These are phyloP conservation scores for Fusarium illudens DNA, from an alignment of 2,329 filamentous ascomycete genomes.

Conservation along the genomic window DNA sequence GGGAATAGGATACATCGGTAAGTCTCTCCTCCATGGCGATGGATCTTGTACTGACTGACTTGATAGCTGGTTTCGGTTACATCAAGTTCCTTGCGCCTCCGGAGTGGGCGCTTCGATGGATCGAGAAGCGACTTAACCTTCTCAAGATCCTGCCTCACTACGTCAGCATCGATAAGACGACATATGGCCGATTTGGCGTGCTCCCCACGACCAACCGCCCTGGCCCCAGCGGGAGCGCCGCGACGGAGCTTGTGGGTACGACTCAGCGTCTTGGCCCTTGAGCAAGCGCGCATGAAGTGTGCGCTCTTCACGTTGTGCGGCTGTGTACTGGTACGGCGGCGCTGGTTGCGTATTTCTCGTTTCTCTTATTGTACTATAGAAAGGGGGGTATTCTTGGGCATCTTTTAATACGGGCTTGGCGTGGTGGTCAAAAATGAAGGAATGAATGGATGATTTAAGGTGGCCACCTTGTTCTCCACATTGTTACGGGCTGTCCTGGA, in stretches of 20 bases:
- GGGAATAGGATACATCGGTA: conserved; percentile 86
- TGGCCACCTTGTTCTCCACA: neutral
- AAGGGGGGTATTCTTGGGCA: conserved; percentile 18
- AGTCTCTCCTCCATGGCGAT: conserved; percentile 45
- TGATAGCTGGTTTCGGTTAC: conserved; percentile 81
- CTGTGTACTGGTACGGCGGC: conserved; percentile 7
- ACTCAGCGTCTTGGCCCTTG: conserved; percentile 76
- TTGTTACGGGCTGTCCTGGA: conserved; percentile 5
- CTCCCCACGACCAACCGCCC: conserved; percentile 67
- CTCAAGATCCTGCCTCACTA: conserved; percentile 88
- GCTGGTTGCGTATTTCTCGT: conserved; percentile 2
- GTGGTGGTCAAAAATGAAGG: conserved; percentile 25
- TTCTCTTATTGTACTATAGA: conserved; percentile 35
- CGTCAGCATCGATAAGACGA: conserved; percentile 94
- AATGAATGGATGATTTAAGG: conserved; percentile 17
- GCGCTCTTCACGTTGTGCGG: conserved; percentile 20
- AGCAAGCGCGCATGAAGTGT: conserved; percentile 35
- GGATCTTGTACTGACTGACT: conserved; percentile 9
- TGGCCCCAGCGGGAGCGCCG: conserved; percentile 52
- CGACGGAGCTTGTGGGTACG: conserved; percentile 67
- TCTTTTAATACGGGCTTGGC: conserved; percentile 21
- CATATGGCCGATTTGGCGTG: conserved; percentile 90
- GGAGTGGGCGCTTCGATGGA: conserved; percentile 85
- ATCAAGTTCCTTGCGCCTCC: conserved; percentile 90
- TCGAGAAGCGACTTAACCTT: conserved; percentile 88